Percentiles rank a stretch among this genome's conserved stretches.
Evolutionary conservation across 441 rosid species (phyloP).

Genomic region (Populus hybrid): DNA sequence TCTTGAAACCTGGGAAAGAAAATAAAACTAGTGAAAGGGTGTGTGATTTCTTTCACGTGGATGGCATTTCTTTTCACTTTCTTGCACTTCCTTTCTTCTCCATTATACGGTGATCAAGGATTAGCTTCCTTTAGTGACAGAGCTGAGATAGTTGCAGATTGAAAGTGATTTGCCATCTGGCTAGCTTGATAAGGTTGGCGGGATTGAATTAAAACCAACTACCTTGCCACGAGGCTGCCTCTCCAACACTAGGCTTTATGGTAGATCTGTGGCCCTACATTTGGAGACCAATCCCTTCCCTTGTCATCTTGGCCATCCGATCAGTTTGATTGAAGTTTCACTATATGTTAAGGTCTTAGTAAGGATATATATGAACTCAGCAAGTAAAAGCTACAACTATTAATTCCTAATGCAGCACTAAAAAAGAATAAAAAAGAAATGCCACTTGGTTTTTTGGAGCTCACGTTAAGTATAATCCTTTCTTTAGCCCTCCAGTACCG

Average conservation of each 20-base stretch:
- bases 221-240: background rate
- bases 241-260: background rate
- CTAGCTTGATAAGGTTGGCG: conserved; percentile 5
- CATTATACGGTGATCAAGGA: background rate
- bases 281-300: background rate
- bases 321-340: background rate
- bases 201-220: background rate
- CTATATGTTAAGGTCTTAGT: background rate
- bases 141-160: background rate
- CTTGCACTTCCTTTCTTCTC: background rate
- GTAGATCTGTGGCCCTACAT: background rate
- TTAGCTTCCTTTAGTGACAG: background rate
- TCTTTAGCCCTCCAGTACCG: conserved; percentile 19
- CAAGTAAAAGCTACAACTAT: background rate
- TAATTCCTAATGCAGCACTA: background rate
- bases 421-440: background rate
- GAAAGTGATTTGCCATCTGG: background rate
- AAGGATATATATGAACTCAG: background rate
- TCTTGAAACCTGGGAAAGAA: no score
- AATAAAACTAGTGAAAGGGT: no score
- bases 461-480: conserved; percentile 18
- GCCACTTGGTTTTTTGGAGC: background rate
- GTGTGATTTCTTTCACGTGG: no score
- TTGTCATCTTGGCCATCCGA: background rate
- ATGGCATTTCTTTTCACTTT: no score